Conservation (phyloP, 257 asterid genomes). For the Ajuga chamaepitys region DNA sequence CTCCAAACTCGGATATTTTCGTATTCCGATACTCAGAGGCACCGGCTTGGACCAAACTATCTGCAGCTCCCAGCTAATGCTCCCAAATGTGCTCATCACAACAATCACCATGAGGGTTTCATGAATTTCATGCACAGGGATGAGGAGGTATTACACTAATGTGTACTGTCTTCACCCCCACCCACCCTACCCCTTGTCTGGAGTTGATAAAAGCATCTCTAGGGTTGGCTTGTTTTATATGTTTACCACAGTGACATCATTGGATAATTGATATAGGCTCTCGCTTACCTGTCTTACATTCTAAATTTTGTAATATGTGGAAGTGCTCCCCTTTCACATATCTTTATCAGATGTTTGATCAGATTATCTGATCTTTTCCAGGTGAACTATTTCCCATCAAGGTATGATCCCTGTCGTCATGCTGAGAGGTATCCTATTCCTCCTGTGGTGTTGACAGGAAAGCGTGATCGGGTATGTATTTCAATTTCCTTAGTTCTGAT, state of each 20-base stretch:
- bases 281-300: neutral
- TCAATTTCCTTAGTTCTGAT: neutral
- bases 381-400: constrained; percentile 63
- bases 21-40: constrained; percentile 56
- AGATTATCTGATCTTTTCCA: constrained; percentile 12
- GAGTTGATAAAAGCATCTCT: neutral
- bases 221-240: neutral
- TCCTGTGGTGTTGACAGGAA: constrained; percentile 35
- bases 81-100: constrained; percentile 55
- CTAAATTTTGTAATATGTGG: neutral
- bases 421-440: constrained; percentile 57
- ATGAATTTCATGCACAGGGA: constrained; percentile 64
- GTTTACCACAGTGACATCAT: neutral
- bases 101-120: constrained; percentile 57
- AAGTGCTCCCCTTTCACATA: neutral
- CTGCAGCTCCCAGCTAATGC: constrained; percentile 60
- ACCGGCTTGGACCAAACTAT: constrained; percentile 70
- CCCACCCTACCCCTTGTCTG: no score
- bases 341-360: constrained; percentile 3
- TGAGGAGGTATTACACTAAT: constrained; percentile 40
- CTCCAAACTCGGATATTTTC: constrained; percentile 56
- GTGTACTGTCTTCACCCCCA: neutral
- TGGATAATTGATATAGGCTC: neutral
- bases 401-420: constrained; percentile 48
- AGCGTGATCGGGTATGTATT: constrained; percentile 39